Evolutionary conservation across 805 yeast species (phyloP).

Genomic region (Myxozyma udenii): DNA sequence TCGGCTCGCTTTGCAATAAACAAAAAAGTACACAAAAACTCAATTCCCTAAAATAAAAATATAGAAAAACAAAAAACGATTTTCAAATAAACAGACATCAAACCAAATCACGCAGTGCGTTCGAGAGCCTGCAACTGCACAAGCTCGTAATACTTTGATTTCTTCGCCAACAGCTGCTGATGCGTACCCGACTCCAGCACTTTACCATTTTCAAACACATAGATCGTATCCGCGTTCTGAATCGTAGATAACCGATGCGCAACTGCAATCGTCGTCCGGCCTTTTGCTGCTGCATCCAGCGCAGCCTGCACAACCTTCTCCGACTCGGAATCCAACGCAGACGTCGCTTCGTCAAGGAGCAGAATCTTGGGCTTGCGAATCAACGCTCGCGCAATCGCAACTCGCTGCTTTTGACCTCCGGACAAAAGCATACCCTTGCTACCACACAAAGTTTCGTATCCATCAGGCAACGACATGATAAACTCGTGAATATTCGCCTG

Average conservation of each 20-base stretch:
- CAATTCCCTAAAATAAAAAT: conserved; percentile 41
- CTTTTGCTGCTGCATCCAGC: conserved; percentile 53
- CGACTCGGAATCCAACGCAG: conserved; percentile 55
- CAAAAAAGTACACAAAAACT: conserved; percentile 38
- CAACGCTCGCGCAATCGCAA: conserved; percentile 61
- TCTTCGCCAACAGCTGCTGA: conserved; percentile 40
- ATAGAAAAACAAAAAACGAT: conserved; percentile 35
- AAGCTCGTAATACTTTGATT: conserved; percentile 42
- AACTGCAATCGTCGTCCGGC: conserved; percentile 68
- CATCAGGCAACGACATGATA: conserved; percentile 51
- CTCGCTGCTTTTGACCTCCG: conserved; percentile 64
- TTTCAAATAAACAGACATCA: too few relatives aligned
- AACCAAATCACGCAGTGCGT: conserved; percentile 29
- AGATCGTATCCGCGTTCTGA: conserved; percentile 40
- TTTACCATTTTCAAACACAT: conserved; percentile 17
- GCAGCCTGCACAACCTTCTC: conserved; percentile 66
- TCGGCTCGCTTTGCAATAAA: too few relatives aligned
- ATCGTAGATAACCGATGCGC: conserved; percentile 71
- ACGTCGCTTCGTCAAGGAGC: conserved; percentile 57
- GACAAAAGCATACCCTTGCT: conserved; percentile 50
- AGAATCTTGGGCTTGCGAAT: conserved; percentile 54
- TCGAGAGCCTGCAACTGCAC: conserved; percentile 46
- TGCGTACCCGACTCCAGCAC: conserved; percentile 53
- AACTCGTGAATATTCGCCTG: conserved; percentile 54
- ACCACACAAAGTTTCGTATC: conserved; percentile 51